These are phyloP conservation scores for Nymphaea thermarum DNA, from an alignment of 164 flowering plant species.

Conservation along the genomic window DNA sequence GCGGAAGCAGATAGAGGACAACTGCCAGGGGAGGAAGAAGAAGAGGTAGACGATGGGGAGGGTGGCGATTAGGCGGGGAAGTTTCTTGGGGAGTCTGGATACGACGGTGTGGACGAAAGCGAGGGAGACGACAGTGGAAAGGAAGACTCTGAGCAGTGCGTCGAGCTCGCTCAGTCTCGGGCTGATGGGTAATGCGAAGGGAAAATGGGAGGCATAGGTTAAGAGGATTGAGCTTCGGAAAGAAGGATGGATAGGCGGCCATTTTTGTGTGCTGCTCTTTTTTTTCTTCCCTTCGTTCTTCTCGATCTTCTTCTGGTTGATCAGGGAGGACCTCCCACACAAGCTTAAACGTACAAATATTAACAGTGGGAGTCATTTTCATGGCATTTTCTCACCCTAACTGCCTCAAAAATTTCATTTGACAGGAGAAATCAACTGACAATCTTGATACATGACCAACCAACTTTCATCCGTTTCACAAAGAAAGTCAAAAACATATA, in stretches of 20 bases:
- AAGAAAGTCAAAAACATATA: too few species aligned
- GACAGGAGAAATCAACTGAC: too few species aligned
- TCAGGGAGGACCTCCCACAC: neutral
- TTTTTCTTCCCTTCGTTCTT: neutral
- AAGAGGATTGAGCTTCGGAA: too few species aligned
- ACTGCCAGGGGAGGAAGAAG: slow-evolving; percentile 27
- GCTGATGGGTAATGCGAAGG: too few species aligned
- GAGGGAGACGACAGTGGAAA: slow-evolving; percentile 15
- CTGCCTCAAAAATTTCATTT: too few species aligned
- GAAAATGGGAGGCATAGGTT: too few species aligned
- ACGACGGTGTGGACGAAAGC: slow-evolving; percentile 25
- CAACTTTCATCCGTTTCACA: too few species aligned
- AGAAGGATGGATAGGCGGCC: too few species aligned
- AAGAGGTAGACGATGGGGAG: slow-evolving; percentile 35
- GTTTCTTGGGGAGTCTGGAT: slow-evolving; percentile 19
- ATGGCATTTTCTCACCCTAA: too few species aligned
- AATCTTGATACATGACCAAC: too few species aligned
- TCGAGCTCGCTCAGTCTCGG: slow-evolving; percentile 12
- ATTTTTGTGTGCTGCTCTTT: neutral
- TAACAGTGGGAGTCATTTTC: too few species aligned
- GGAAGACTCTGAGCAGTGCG: slow-evolving; percentile 29
- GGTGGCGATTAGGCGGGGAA: slow-evolving; percentile 20
- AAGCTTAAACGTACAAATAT: neutral
- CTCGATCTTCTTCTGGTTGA: neutral
- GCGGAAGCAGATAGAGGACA: slow-evolving; percentile 19